Conservation (phyloP, 352 stramenopile species). For the Phytophthora lateralis region DNA sequence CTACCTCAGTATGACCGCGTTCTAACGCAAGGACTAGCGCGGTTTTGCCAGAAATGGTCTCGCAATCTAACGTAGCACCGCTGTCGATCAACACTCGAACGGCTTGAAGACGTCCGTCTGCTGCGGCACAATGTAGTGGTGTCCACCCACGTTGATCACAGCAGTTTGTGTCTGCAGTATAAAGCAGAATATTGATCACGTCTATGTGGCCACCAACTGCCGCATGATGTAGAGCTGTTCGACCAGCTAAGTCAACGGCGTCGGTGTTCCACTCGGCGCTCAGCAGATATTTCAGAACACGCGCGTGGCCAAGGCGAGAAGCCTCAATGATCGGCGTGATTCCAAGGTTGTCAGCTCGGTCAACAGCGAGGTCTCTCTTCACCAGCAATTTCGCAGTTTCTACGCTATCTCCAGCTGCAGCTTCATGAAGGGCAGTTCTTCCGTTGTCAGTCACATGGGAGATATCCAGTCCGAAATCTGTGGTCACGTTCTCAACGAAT, state of each 20-base stretch:
- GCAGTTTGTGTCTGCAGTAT: neutral
- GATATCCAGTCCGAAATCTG: neutral
- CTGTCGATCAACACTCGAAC: constrained; percentile 1
- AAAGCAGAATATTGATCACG: neutral
- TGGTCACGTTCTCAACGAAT: neutral
- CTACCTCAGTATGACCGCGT: constrained; percentile 7
- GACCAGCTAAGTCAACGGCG: neutral
- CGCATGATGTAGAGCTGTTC: constrained; percentile 7
- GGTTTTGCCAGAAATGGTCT: constrained; percentile 10
- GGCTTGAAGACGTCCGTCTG: neutral
- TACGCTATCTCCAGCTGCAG: neutral
- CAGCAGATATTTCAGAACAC: neutral
- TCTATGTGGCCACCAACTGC: neutral
- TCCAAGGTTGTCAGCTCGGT: constrained; percentile 1
- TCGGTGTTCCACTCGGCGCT: neutral
- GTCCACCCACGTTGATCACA: constrained; percentile 15
- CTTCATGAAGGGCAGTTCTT: constrained; percentile 12
- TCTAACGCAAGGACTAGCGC: constrained; percentile 7
- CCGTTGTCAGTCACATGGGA: neutral
- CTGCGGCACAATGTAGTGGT: neutral
- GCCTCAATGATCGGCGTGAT: constrained; percentile 12
- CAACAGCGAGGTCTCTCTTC: neutral
- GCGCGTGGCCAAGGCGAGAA: neutral
- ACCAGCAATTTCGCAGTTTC: neutral
- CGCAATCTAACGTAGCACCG: neutral